Base-by-base conservation (phyloP, 2,329 filamentous ascomycete species). In the Trichoderma polysporum region DNA sequence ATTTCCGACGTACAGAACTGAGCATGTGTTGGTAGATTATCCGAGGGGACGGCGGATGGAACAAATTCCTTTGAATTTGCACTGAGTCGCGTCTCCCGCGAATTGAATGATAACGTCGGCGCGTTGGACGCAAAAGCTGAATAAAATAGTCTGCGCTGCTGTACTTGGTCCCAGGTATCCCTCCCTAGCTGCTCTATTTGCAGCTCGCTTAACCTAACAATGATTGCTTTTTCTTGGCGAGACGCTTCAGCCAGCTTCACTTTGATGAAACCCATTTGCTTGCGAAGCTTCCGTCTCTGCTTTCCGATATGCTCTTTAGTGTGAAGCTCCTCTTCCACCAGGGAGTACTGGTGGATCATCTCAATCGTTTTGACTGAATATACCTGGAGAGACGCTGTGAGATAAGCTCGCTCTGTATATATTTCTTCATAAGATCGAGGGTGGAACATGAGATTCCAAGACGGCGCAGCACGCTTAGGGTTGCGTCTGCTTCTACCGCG, bases 131-230 rank as follows among this genome's bases (percentile, higher is more conserved):
- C 7, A 15, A 50, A 50, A 6, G 47, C 37, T 13, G 58, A 22
- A 19, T 56, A 15, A 49, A 47, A 35, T 27, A 47, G 45, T 8
- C 66, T 52, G 15, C 39, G 49, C 58, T 31, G 64, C 49, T 31
- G 74, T 2, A 79, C 73, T 41, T 77, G 74, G 33, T 71, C 71
- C 78, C 78, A 79, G 2, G 79, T 74, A 60, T 82, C 79, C 3
- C 79, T 78, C 45, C 79, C 81, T 69, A 81, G 79, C 15, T 84
- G 79, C 73, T 87, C 84, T 17, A 82, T 74, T 37, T 80, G 77
- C 15, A 88, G 70, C 66, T 87, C 84, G 13, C 79, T 76, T n/a
- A 88, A 75, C 2, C 84, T 77, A 17, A 76, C 66, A 45, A 83
- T 73, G 7, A 86, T 79, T 17, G 76, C 70, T 62, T 76, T 79